Evolutionary conservation across 495 filamentous ascomycete genomes (phyloP), one percentile per base, ranked within the genome.

Genomic region (Tuber calosporum): DNA sequence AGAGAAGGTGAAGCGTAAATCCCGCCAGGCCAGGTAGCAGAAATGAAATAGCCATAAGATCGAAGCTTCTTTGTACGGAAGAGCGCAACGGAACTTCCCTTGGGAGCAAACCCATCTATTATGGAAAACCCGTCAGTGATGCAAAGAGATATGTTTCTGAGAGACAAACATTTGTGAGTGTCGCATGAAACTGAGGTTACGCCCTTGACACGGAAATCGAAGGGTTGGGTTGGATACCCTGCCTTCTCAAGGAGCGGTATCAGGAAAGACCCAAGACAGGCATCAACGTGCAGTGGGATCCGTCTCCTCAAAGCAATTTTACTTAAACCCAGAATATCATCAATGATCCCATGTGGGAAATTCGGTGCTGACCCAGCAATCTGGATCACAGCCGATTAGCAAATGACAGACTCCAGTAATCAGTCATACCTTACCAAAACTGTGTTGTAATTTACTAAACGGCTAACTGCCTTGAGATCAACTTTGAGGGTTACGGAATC

Each of bases 321-420:
- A 66, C 93, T 97, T 48, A 99, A 87, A 39, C 88, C 87, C 3
- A 90, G 81, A 74, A 99, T 98, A 82, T 99, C 93, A 82, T 99
- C 95, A 76, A 98, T 93, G 80, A 98, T 96, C 69, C 95, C 95
- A 80, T 99, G 96, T 58, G 95, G 95, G 85, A 97, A 99, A 83
- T 97, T 98, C 11, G 95, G 95, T 1, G 96, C 93, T 0, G 93
- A 96, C 20, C 96, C 95, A 69, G 97, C 94, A 42, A 99, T 90
- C 75, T 77, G 19, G 30, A 5, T 17, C 53, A 58, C 53, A 62
- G n/a, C n/a, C 34, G 9, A 45, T 75, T 73, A 75, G 43, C n/a
- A 36, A n/a, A 30, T 42, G 36, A 15, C 20, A 66, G 67, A 38
- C 34, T 40, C 26, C 58, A 5, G n/a, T 67, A 43, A 34, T 41